A percentile compares a stretch with the other conserved stretches of the same genome.
Evolutionary conservation across 75 land plant genomes (phyloP).

Genomic region (Pseudotsuga menziesii): DNA sequence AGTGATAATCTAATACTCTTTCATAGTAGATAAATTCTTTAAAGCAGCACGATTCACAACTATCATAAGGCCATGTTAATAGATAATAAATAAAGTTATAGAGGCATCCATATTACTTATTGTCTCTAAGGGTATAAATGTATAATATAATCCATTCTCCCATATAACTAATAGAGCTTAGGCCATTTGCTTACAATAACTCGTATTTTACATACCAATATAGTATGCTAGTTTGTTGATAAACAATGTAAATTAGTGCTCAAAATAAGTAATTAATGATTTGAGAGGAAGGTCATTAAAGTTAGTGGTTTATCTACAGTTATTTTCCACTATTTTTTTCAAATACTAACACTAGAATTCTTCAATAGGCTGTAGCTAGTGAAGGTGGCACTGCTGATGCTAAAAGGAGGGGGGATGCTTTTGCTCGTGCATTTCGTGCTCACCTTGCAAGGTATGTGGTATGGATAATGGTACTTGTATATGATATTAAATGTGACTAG

Average conservation of each 20-base stretch:
- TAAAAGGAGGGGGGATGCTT: slow-evolving; percentile 97
- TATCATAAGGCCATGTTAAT: neutral
- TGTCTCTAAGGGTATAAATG: neutral
- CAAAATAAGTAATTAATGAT: neutral
- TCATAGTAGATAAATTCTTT: neutral
- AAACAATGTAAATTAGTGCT: neutral
- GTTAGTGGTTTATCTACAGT: neutral
- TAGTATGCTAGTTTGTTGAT: neutral
- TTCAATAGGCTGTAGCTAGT: slow-evolving; percentile 89
- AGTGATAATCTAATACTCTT: neutral
- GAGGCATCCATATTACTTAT: neutral
- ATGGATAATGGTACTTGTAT: no score
- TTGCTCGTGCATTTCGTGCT: slow-evolving; percentile 95
- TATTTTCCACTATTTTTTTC: neutral
- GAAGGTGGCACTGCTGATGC: slow-evolving; percentile 96
- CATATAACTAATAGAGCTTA: neutral
- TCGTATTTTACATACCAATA: neutral
- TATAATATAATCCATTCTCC: neutral
- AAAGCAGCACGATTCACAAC: neutral
- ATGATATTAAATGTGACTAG: neutral
- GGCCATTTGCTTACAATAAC: neutral
- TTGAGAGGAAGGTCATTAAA: neutral
- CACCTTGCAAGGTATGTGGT: slow-evolving; percentile 71
- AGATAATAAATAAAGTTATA: neutral
- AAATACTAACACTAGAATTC: neutral